phyloP scores from a whole-genome alignment of 345 rosid genomes.

The Brassica carinata region DNA sequence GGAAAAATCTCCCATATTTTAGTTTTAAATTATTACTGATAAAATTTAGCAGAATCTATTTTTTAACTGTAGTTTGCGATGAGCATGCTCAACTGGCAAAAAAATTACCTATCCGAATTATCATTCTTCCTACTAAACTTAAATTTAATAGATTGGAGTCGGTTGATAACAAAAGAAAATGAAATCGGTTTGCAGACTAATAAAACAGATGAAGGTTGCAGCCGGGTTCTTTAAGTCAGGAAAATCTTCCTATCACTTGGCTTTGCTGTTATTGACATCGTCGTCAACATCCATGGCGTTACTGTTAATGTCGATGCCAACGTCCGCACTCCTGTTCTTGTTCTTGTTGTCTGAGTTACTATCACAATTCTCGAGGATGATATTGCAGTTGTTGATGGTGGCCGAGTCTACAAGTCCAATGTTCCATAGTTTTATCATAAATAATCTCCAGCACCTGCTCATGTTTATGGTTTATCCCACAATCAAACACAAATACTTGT shows the following conservation, averaged over 20 bases:
- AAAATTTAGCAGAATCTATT: too few species aligned
- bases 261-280: background rate
- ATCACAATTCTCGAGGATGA: constrained; percentile 42
- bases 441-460: constrained; percentile 83
- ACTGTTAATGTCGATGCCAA: background rate
- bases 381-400: constrained; percentile 70
- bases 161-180: background rate
- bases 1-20: too few species aligned
- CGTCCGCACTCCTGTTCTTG: background rate
- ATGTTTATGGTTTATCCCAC: background rate
- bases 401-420: constrained; percentile 73
- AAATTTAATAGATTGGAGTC: constrained; percentile 1
- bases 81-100: background rate
- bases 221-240: background rate
- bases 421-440: constrained; percentile 76
- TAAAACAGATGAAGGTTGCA: background rate
- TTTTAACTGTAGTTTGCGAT: too few species aligned
- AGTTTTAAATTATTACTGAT: too few species aligned
- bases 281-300: background rate
- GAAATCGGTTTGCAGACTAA: background rate
- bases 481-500: background rate
- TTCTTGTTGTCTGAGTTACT: background rate
- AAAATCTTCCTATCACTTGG: background rate
- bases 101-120: background rate
- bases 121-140: constrained; percentile 1